Percentiles rank a stretch among this genome's conserved stretches.
phyloP scores from a whole-genome alignment of 2,329 filamentous ascomycete genomes.

The Tolypocladium sp. region DNA sequence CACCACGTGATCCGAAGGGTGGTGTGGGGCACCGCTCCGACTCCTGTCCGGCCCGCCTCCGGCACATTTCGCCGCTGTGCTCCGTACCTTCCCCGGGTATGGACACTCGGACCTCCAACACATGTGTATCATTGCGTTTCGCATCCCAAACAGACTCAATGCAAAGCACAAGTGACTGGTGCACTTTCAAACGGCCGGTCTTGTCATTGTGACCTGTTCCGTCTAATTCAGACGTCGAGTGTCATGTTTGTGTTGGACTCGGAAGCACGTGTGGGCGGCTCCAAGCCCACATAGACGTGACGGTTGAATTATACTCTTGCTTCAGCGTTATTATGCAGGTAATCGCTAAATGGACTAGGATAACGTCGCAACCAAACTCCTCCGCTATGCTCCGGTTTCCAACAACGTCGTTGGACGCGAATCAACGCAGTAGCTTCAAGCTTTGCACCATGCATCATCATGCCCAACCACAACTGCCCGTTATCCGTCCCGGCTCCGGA shows the following conservation, averaged over 20 bases:
- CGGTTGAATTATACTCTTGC: background rate
- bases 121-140: background rate
- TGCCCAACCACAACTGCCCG: background rate
- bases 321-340: background rate
- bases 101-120: background rate
- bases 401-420: background rate
- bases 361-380: background rate
- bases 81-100: background rate
- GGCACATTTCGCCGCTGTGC: background rate
- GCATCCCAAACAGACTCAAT: background rate
- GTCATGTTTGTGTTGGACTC: background rate
- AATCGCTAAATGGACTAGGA: background rate
- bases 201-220: background rate
- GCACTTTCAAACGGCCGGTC: background rate
- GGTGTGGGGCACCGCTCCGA: background rate
- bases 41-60: background rate
- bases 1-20: conserved; percentile 4
- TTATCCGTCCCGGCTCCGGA: background rate
- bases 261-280: no score
- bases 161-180: background rate
- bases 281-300: background rate
- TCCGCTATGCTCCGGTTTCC: background rate
- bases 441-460: background rate
- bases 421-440: background rate
- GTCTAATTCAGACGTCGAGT: background rate